Conservation (phyloP, 2,329 filamentous ascomycete genomes). For the Nothopassalora personata region DNA sequence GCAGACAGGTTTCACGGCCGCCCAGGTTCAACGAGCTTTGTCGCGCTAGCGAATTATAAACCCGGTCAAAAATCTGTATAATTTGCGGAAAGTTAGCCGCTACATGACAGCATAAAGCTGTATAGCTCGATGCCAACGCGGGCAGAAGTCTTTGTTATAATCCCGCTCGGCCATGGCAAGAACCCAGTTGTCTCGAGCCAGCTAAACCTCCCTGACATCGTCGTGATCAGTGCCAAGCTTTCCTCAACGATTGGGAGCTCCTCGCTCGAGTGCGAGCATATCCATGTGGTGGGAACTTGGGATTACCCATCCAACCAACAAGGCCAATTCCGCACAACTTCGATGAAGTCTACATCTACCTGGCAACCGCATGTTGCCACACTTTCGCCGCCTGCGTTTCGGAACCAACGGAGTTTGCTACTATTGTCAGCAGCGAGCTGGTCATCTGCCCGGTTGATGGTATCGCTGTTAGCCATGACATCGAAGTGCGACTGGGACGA, state of each 20-base stretch:
- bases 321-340: neutral
- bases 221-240: conserved; percentile 2
- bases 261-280: neutral
- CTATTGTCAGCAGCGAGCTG: neutral
- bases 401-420: neutral
- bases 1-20: too few species aligned
- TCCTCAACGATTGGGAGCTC: neutral
- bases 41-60: too few species aligned
- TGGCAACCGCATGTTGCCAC: neutral
- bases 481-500: neutral
- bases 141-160: too few species aligned
- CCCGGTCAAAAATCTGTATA: too few species aligned
- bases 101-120: too few species aligned
- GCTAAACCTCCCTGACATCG: neutral
- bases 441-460: neutral
- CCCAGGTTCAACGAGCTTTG: too few species aligned
- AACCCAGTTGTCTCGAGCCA: too few species aligned
- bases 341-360: neutral
- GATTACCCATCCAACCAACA: neutral
- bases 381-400: neutral
- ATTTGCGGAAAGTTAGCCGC: too few species aligned
- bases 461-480: neutral
- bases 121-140: too few species aligned
- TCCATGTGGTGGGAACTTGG: neutral
- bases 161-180: too few species aligned